These are phyloP conservation scores for Jatropha multifida DNA, from an alignment of 441 rosid genomes.

Conservation along the genomic window DNA sequence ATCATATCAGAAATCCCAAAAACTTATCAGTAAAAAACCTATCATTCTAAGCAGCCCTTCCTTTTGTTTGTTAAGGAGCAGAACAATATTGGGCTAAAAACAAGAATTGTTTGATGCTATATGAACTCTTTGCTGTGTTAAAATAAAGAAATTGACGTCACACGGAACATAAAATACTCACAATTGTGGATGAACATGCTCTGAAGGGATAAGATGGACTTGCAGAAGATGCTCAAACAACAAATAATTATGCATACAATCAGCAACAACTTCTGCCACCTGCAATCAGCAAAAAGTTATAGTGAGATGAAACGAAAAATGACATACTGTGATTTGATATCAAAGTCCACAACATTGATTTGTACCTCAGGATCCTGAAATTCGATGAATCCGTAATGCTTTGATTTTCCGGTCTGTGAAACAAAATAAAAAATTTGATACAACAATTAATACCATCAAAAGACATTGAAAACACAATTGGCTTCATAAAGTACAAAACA, in stretches of 20 bases:
- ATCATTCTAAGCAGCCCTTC: background rate
- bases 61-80: background rate
- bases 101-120: background rate
- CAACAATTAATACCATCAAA: background rate
- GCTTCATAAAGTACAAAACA: background rate
- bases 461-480: background rate
- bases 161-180: conserved; percentile 33
- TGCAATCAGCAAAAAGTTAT: conserved; percentile 28
- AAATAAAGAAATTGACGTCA: background rate
- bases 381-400: conserved; percentile 87
- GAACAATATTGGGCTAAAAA: background rate
- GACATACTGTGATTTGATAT: background rate
- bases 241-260: conserved; percentile 77
- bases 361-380: conserved; percentile 79
- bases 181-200: conserved; percentile 78
- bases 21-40: background rate
- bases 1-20: background rate
- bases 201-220: conserved; percentile 65
- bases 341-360: background rate
- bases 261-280: conserved; percentile 96
- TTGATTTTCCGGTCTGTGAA: conserved; percentile 85
- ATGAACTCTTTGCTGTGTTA: background rate
- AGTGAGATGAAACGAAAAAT: conserved; percentile 1
- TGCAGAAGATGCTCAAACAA: conserved; percentile 83
- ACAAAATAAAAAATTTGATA: conserved; percentile 9